These are phyloP conservation scores for Penicillium antarcticum DNA, from an alignment of 495 filamentous ascomycete species.

Conservation along the genomic window DNA sequence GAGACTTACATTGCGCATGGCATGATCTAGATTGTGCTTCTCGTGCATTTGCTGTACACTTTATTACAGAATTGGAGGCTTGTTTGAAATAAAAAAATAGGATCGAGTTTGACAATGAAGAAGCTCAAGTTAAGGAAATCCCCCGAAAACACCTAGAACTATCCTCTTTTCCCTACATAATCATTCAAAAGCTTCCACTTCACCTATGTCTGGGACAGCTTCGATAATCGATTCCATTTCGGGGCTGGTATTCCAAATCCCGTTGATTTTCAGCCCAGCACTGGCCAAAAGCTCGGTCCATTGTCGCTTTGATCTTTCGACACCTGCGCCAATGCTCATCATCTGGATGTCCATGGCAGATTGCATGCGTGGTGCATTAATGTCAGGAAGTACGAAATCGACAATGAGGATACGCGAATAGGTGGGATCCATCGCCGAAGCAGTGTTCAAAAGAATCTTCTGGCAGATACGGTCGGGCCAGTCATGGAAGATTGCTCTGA, in stretches of 20 bases:
- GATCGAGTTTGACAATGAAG: neutral
- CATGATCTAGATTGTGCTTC: neutral
- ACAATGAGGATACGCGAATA: slow-evolving; percentile 30
- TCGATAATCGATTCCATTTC: slow-evolving; percentile 31
- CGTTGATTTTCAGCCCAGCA: slow-evolving; percentile 26
- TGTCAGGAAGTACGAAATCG: slow-evolving; percentile 31
- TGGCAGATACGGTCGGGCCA: slow-evolving; percentile 35
- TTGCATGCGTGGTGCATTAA: slow-evolving; percentile 19
- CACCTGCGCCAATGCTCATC: slow-evolving; percentile 33
- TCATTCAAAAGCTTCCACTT: neutral
- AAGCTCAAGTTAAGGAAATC: neutral
- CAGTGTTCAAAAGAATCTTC: slow-evolving; percentile 27
- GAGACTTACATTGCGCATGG: neutral
- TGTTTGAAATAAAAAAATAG: neutral
- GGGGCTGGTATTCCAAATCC: slow-evolving; percentile 22
- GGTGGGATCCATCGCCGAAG: slow-evolving; percentile 20
- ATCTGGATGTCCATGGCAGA: slow-evolving; percentile 35
- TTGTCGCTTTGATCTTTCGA: slow-evolving; percentile 29
- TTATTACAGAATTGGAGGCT: no score
- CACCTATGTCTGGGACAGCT: slow-evolving; percentile 15
- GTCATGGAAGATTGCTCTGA: slow-evolving; percentile 46
- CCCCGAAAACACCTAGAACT: neutral
- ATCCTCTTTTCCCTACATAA: neutral
- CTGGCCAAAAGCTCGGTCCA: slow-evolving; percentile 26
- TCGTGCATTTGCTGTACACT: neutral